Evolutionary conservation across 129 eudicot genomes (phyloP).

Genomic region (Flaveria linearis): DNA sequence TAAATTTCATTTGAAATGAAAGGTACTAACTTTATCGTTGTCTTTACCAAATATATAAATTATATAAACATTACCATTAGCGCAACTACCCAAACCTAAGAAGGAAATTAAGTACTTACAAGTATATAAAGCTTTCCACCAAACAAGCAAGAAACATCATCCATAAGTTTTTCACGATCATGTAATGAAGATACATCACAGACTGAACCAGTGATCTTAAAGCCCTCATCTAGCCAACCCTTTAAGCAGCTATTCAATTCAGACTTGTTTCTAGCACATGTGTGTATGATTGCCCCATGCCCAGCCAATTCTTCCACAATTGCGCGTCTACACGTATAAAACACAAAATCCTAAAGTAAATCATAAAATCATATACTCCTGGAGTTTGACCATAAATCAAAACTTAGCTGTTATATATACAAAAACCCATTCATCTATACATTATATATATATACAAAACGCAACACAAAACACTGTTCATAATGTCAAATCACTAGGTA

Average conservation of each 20-base stretch:
- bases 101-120: slow-evolving; percentile 37
- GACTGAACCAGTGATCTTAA: slow-evolving; percentile 57
- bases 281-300: slow-evolving; percentile 63
- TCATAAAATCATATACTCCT: background rate
- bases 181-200: slow-evolving; percentile 55
- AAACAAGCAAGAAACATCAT: slow-evolving; percentile 41
- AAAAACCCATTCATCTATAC: slow-evolving; percentile 8
- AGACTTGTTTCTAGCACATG: slow-evolving; percentile 64
- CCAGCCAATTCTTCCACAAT: slow-evolving; percentile 77
- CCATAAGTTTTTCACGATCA: slow-evolving; percentile 48
- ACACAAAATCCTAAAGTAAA: background rate
- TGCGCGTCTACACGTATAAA: slow-evolving; percentile 43
- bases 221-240: slow-evolving; percentile 58
- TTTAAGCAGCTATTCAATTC: slow-evolving; percentile 51
- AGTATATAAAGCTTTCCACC: slow-evolving; percentile 64
- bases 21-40: slow-evolving; percentile 9
- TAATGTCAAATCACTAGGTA: too few species aligned
- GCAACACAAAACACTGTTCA: too few species aligned
- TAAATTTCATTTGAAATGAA: background rate
- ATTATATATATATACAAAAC: too few species aligned
- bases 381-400: background rate
- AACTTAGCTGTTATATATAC: background rate
- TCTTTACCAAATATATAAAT: background rate
- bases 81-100: background rate
- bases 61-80: background rate